Conservation (phyloP, 805 yeast genomes). For the Schwanniomyces polymorphus region DNA sequence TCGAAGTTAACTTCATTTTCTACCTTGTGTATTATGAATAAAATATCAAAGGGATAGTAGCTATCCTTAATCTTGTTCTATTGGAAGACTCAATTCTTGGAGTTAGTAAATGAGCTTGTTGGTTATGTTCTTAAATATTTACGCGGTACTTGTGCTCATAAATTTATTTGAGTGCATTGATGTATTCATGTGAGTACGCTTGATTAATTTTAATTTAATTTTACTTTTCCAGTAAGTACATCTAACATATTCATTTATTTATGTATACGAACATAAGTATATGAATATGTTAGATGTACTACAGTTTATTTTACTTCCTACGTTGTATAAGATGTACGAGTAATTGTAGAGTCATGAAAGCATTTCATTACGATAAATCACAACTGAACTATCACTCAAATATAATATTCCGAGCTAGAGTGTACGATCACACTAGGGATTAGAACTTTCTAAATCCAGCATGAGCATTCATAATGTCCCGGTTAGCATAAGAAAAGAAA, state of each 20-base stretch:
- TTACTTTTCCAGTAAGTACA: too few species aligned
- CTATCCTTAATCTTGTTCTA: neutral
- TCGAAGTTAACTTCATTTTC: neutral
- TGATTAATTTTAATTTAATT: too few species aligned
- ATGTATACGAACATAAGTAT: too few species aligned
- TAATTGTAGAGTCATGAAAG: slow-evolving; percentile 16
- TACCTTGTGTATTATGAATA: slow-evolving; percentile 1
- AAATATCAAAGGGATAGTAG: neutral
- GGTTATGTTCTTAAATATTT: neutral
- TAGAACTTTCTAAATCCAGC: slow-evolving; percentile 11
- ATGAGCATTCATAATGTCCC: slow-evolving; percentile 22
- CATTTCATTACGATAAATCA: slow-evolving; percentile 9
- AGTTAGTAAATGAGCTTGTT: neutral
- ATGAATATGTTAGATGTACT: too few species aligned
- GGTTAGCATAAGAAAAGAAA: slow-evolving; percentile 9
- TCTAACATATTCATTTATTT: too few species aligned
- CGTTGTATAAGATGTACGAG: slow-evolving; percentile 11
- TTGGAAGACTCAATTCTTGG: neutral
- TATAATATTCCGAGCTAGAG: slow-evolving; percentile 27
- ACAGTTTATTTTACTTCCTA: too few species aligned
- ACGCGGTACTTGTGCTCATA: neutral
- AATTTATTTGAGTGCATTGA: too few species aligned
- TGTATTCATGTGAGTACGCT: too few species aligned
- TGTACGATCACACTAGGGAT: slow-evolving; percentile 25
- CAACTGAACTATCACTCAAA: slow-evolving; percentile 16